A percentile compares a stretch with the other conserved stretches of the same genome.
These are phyloP conservation scores for Cephaloascus fragrans DNA, from an alignment of 805 yeast genomes.

Conservation along the genomic window DNA sequence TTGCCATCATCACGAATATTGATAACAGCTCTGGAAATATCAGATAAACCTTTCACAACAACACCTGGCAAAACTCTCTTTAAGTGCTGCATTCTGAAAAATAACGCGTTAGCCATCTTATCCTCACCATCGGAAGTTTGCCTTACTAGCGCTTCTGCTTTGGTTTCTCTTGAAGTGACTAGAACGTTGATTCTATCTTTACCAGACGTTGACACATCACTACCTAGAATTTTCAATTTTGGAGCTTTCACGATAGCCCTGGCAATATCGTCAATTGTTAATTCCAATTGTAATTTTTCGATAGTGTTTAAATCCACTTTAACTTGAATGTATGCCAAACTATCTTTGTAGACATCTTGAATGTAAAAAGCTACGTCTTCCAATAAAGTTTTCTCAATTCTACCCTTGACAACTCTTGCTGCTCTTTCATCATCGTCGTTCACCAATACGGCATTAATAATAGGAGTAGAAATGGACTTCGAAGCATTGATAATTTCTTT, in stretches of 20 bases:
- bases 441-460: constrained; percentile 87
- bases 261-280: constrained; percentile 79
- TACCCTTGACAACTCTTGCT: constrained; percentile 96
- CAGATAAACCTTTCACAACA: constrained; percentile 88
- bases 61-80: constrained; percentile 79
- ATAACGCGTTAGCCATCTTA: constrained; percentile 42
- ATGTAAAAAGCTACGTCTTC: constrained; percentile 82
- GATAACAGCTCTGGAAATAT: constrained; percentile 91
- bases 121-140: constrained; percentile 20
- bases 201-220: constrained; percentile 62
- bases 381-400: constrained; percentile 85
- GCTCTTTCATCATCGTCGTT: constrained; percentile 94
- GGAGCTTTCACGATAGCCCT: constrained; percentile 77
- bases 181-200: constrained; percentile 57
- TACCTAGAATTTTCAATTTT: constrained; percentile 70
- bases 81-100: constrained; percentile 82
- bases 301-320: constrained; percentile 78
- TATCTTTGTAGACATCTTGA: constrained; percentile 86
- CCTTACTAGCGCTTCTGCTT: constrained; percentile 14
- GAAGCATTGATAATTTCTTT: constrained; percentile 98
- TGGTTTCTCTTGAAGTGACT: constrained; percentile 33
- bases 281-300: constrained; percentile 82
- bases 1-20: constrained; percentile 80
- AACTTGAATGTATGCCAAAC: constrained; percentile 68
- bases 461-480: constrained; percentile 90